Conservation (phyloP, 2,329 filamentous ascomycete genomes). For the Colletotrichum caudatum region DNA sequence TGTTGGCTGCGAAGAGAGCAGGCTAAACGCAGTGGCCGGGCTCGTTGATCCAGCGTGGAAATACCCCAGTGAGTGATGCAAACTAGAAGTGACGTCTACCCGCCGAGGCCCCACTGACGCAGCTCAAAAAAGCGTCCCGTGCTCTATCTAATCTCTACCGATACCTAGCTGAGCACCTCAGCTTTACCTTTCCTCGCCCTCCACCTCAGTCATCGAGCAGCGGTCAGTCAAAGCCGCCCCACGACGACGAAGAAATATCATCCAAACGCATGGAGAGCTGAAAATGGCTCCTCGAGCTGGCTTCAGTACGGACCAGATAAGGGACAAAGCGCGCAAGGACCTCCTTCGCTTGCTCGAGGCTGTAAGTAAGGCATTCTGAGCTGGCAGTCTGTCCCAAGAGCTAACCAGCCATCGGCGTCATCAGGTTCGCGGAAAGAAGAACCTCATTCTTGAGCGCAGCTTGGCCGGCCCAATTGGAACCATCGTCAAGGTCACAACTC, state of each 20-base stretch:
- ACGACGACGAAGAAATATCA: neutral
- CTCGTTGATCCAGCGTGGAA: constrained; percentile 7
- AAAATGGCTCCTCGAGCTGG: constrained; percentile 76
- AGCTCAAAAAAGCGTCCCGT: constrained; percentile 22
- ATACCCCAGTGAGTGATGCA: neutral
- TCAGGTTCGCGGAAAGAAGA: constrained; percentile 98
- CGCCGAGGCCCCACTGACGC: constrained; percentile 38
- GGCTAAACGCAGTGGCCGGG: neutral
- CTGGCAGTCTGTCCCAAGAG: constrained; percentile 11
- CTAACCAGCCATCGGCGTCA: constrained; percentile 20
- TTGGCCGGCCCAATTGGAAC: constrained; percentile 90
- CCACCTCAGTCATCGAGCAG: constrained; percentile 20
- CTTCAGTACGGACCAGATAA: constrained; percentile 82
- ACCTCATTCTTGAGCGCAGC: constrained; percentile 90
- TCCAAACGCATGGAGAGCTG: constrained; percentile 61
- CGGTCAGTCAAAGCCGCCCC: constrained; percentile 29
- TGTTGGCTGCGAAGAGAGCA: neutral
- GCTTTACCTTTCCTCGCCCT: neutral
- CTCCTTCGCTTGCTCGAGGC: constrained; percentile 91
- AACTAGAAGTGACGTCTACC: constrained; percentile 1
- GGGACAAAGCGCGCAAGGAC: constrained; percentile 86
- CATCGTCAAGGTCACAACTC: constrained; percentile 93
- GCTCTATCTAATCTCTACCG: constrained; percentile 26
- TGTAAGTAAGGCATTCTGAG: constrained; percentile 71
- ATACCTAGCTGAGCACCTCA: constrained; percentile 19